Percentiles rank a stretch among this genome's conserved stretches.
Conservation (phyloP, 768 basidiomycete genomes). For the Wakefieldia striispora region DNA sequence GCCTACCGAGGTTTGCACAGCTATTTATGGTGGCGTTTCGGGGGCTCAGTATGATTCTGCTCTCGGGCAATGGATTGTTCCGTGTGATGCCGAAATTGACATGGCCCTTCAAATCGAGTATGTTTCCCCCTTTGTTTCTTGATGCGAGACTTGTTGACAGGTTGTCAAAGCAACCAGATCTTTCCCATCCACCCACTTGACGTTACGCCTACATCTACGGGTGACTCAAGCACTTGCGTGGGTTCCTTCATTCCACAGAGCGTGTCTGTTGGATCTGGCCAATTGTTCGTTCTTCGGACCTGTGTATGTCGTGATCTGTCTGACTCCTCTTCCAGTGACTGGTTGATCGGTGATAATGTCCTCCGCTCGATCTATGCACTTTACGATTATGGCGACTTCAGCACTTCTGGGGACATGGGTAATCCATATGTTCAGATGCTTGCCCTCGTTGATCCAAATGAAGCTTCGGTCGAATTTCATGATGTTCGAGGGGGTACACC, state of each 20-base stretch:
- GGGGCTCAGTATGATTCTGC: constrained; percentile 57
- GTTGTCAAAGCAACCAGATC: constrained; percentile 57
- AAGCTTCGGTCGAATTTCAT: constrained; percentile 73
- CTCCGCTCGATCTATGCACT: constrained; percentile 80
- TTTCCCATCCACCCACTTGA: constrained; percentile 83
- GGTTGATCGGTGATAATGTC: constrained; percentile 81
- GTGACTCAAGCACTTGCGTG: constrained; percentile 53
- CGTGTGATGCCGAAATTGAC: constrained; percentile 72
- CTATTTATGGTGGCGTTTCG: constrained; percentile 65
- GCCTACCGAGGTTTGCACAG: constrained; percentile 57
- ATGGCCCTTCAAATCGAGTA: constrained; percentile 79
- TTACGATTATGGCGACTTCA: constrained; percentile 84
- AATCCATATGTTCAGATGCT: constrained; percentile 77
- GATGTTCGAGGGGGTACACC: constrained; percentile 61
- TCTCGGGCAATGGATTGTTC: constrained; percentile 66
- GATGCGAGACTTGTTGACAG: constrained; percentile 12
- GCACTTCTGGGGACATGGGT: constrained; percentile 61
- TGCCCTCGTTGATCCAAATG: constrained; percentile 62
- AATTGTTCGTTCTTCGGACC: constrained; percentile 54
- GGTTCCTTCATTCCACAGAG: constrained; percentile 74
- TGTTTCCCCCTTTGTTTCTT: constrained; percentile 22
- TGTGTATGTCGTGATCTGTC: not conserved
- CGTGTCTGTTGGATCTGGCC: constrained; percentile 53
- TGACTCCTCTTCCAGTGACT: constrained; percentile 51
- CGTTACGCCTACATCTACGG: constrained; percentile 48